Percentiles rank a stretch among this genome's conserved stretches.
These are phyloP conservation scores for Penicillium sp. DNA, from an alignment of 2,329 filamentous ascomycete species.

Conservation along the genomic window DNA sequence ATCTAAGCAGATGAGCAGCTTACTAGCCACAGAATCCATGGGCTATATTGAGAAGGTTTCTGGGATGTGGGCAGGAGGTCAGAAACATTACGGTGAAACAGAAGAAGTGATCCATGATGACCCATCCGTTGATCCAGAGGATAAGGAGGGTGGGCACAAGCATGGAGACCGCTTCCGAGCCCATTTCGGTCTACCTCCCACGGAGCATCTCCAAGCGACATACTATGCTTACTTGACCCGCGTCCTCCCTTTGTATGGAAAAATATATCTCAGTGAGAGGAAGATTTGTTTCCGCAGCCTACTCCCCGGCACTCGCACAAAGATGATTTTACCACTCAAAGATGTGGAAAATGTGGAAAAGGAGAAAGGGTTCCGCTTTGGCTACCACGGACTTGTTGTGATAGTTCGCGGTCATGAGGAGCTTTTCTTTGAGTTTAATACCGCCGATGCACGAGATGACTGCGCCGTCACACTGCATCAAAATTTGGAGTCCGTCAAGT, in stretches of 20 bases:
- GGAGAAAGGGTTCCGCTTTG: slow-evolving; percentile 90
- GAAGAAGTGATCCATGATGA: slow-evolving; percentile 70
- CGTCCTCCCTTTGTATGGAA: slow-evolving; percentile 89
- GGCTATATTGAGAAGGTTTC: slow-evolving; percentile 96
- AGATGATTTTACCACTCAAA: slow-evolving; percentile 84
- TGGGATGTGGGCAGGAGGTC: slow-evolving; percentile 92
- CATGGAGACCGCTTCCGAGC: slow-evolving; percentile 73
- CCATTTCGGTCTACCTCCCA: slow-evolving; percentile 84
- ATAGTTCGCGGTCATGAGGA: slow-evolving; percentile 94
- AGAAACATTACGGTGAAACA: slow-evolving; percentile 81
- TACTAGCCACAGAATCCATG: slow-evolving; percentile 89
- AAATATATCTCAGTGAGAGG: slow-evolving; percentile 88
- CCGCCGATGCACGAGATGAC: slow-evolving; percentile 78
- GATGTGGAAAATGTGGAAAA: slow-evolving; percentile 94
- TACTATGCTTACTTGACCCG: slow-evolving; percentile 93
- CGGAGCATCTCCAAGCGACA: slow-evolving; percentile 80
- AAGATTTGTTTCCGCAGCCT: slow-evolving; percentile 93
- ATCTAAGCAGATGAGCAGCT: slow-evolving; percentile 76
- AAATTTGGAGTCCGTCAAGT: slow-evolving; percentile 70
- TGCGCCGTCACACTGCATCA: slow-evolving; percentile 80
- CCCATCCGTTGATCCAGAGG: slow-evolving; percentile 56
- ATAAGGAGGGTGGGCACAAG: slow-evolving; percentile 55
- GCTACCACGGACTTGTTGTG: slow-evolving; percentile 87
- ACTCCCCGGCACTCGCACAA: slow-evolving; percentile 84
- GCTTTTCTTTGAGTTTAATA: slow-evolving; percentile 90